These are phyloP conservation scores for Ceratocystis diversiconidia DNA, from an alignment of 2,329 filamentous ascomycete genomes.

Conservation along the genomic window DNA sequence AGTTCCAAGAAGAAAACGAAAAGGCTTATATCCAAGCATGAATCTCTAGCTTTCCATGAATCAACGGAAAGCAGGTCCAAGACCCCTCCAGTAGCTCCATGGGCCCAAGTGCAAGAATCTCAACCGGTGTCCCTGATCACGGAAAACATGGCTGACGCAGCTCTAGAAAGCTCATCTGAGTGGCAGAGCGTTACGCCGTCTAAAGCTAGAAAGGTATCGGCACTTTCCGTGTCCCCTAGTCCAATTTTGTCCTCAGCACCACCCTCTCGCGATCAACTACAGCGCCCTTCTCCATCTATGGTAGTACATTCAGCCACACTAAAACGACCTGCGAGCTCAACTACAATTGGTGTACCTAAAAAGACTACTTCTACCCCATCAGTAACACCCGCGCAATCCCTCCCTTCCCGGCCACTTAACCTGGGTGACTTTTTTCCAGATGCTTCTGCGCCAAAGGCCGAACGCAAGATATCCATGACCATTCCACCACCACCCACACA, in stretches of 20 bases:
- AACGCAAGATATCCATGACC: constrained; percentile 46
- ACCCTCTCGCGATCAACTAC: constrained; percentile 2
- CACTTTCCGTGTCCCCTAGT: neutral
- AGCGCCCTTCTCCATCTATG: neutral
- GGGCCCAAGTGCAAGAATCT: constrained; percentile 5
- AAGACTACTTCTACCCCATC: neutral
- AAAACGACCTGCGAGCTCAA: neutral
- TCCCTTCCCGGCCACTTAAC: constrained; percentile 9
- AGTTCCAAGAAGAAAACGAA: neutral
- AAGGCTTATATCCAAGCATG: neutral
- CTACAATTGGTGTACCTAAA: neutral
- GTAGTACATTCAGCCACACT: neutral
- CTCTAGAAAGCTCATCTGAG: constrained; percentile 6
- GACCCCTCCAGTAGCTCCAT: constrained; percentile 10
- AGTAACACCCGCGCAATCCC: neutral
- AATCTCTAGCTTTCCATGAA: neutral
- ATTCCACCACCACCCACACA: constrained; percentile 13
- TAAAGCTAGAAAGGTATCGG: constrained; percentile 4
- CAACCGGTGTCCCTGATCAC: constrained; percentile 6
- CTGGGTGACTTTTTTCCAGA: constrained; percentile 12
- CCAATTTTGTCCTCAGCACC: neutral
- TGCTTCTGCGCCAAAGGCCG: constrained; percentile 37
- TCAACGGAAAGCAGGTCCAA: neutral
- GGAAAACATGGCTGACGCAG: constrained; percentile 16
- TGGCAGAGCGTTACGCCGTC: constrained; percentile 15